Base-by-base conservation (phyloP, 805 yeast species). In the Sugiyamaella qingdaonensis region DNA sequence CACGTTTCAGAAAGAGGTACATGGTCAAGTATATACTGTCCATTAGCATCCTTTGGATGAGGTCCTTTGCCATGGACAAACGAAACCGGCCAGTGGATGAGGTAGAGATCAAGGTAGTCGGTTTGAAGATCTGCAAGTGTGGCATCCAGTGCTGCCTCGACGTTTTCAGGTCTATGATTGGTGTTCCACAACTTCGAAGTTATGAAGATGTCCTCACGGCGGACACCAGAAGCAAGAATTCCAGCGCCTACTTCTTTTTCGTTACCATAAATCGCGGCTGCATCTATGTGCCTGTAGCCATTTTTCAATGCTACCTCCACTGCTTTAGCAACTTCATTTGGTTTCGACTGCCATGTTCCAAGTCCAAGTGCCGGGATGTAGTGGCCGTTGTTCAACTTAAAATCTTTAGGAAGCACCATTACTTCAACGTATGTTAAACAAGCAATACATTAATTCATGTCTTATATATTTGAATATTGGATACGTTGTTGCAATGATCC, bases 231-330 rank as follows among this genome's bases (percentile, higher is more conserved):
- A 49, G 79, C 84, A 54, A 64, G 67, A 55, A 82, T 73, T 19
- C 81, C 88, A 42, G 71, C 71, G 11, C 79, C 79, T n/a, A 76
- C 76, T 60, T 77, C 81, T 18, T 60, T 62, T 63, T 82, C 84
- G 65, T 83, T 85, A 4, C 68, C 63, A 70, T 84, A 85, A 35
- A 62, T 64, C 34, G 71, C 77, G 37, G 89, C 90, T 33, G 78
- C 70, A 64, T 85, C 89, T 50, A 84, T 70, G 63, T 82, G 87
- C 57, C 86, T 74, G 65, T 81, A 83, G 4, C 88, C 88, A 10
- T 51, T 63, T 42, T 68, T 58, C 56, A 82, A 67, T 8, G 84
- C 86, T 21, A 69, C 60, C 57, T 70, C 71, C 1, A 77, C 78
- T 21, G 71, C 63, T 29, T 58, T 57, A 16, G 55, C 59, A 18